Evolutionary conservation across 495 filamentous ascomycete genomes (phyloP), one percentile per base, ranked within the genome.

Genomic region (Aspergillus baeticus): DNA sequence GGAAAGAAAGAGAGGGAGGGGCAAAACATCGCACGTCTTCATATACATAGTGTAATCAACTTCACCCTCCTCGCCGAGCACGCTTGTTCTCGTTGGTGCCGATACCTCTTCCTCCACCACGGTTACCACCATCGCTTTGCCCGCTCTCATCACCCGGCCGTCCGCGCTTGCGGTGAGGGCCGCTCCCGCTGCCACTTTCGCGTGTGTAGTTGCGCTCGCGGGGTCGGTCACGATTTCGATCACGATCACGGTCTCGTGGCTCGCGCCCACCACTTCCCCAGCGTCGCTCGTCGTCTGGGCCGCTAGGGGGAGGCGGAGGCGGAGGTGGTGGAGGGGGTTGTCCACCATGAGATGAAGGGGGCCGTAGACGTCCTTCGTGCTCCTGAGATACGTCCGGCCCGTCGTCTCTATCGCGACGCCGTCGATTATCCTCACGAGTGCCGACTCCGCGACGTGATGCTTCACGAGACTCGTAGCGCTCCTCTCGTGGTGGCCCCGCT

Each of bases 81-180:
- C 76, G 72, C 55, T 79, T 79, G 55, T 62, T 79, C 3, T 79
- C 76, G 54, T 29, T 29, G 8, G 63, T 66, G 20, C 72, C 71
- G 57, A 69, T 71, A 13, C 47, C 47, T 10, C 75, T 60, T 54
- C 63, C 69, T 22, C 73, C 69, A 22, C 63, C 73, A 18, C 73
- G 67, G n/a, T 57, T 63, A 38, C 54, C 51, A 42, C 65, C 68
- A 53, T 72, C 69, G 14, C 67, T 73, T 26, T 66, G 68, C 21
- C 62, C 36, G 26, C 36, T 63, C 3, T 73, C 72, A 11, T 58
- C 65, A 37, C 69, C 72, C 17, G 68, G 70, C 36, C 73, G 70
- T 41, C 68, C 67, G 42, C 74, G 74, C 57, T 77, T 77, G 51
- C 75, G 72, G 46, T 74, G 71, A 45, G 61, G 58, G 3, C 65